These are phyloP conservation scores for Pelargonium citronellum DNA, from an alignment of 441 rosid genomes.

Conservation along the genomic window DNA sequence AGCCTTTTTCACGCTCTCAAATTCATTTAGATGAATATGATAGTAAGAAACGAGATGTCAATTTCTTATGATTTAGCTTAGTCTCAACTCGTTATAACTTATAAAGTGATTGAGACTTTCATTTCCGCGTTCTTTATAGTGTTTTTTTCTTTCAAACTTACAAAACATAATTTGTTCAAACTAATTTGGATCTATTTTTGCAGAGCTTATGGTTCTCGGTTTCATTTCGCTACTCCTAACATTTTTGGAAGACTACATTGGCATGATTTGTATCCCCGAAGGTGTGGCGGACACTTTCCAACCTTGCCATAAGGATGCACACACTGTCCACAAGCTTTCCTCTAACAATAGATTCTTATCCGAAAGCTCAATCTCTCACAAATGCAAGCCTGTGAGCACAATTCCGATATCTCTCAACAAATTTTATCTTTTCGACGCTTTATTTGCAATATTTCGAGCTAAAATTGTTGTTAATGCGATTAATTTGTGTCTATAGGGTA, in stretches of 20 bases:
- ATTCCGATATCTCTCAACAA: not conserved
- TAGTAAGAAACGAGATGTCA: too few species aligned
- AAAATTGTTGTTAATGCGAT: too few species aligned
- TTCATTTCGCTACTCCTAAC: slow-evolving; percentile 4
- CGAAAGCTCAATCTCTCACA: not conserved
- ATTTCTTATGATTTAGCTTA: too few species aligned
- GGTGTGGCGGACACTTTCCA: not conserved
- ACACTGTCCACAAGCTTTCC: not conserved
- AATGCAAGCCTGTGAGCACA: not conserved
- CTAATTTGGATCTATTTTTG: not conserved
- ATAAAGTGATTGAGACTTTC: too few species aligned
- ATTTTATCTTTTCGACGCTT: too few species aligned
- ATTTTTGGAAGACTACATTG: not conserved
- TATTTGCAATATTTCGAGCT: too few species aligned
- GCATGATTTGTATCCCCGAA: not conserved
- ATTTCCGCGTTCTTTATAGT: too few species aligned
- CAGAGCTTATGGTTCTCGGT: not conserved
- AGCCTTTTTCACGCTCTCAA: too few species aligned
- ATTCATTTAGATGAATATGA: too few species aligned
- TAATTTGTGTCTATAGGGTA: not conserved
- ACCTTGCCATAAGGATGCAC: not conserved
- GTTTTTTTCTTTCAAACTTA: too few species aligned
- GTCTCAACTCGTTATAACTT: too few species aligned
- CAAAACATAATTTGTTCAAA: too few species aligned
- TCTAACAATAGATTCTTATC: not conserved